These are phyloP conservation scores for Cairneyella variabilis DNA, from an alignment of 495 filamentous ascomycete genomes.

Conservation along the genomic window DNA sequence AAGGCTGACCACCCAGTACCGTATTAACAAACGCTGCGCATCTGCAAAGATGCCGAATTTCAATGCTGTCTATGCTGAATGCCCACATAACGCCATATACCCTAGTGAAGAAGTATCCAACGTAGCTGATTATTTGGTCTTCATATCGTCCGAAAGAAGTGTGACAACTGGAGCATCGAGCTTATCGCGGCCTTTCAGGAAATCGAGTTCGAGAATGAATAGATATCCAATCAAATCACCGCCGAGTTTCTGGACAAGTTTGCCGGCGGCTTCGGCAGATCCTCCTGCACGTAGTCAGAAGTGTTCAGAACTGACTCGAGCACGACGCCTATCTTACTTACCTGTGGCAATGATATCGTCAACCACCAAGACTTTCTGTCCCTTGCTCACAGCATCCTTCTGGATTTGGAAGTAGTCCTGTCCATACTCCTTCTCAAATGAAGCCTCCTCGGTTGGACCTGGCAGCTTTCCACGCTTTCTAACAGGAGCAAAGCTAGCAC, in stretches of 20 bases:
- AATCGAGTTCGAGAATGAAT: conserved; percentile 94
- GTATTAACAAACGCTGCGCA: conserved; percentile 6
- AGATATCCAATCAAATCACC: conserved; percentile 83
- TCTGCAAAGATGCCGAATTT: conserved; percentile 6
- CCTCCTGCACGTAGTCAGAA: conserved; percentile 55
- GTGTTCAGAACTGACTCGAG: too few relatives aligned
- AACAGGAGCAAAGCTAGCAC: conserved; percentile 89
- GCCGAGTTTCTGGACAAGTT: conserved; percentile 79
- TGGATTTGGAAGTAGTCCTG: conserved; percentile 97
- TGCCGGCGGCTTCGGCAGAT: conserved; percentile 82
- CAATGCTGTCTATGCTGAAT: conserved; percentile 26
- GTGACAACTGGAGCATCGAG: conserved; percentile 80
- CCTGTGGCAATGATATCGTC: conserved; percentile 99
- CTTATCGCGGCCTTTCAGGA: conserved; percentile 88
- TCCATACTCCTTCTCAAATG: conserved; percentile 94
- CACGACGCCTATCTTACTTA: conserved; percentile 40
- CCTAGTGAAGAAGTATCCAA: background rate
- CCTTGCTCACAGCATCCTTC: conserved; percentile 72
- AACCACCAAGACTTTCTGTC: conserved; percentile 86
- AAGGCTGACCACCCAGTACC: background rate
- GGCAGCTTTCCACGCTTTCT: conserved; percentile 97
- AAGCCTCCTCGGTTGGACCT: conserved; percentile 75
- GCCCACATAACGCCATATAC: conserved; percentile 19
- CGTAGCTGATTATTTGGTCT: conserved; percentile 7
- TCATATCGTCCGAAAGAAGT: conserved; percentile 48